These are phyloP conservation scores for Colletotrichum truncatum DNA, from an alignment of 2,329 filamentous ascomycete species.

Conservation along the genomic window DNA sequence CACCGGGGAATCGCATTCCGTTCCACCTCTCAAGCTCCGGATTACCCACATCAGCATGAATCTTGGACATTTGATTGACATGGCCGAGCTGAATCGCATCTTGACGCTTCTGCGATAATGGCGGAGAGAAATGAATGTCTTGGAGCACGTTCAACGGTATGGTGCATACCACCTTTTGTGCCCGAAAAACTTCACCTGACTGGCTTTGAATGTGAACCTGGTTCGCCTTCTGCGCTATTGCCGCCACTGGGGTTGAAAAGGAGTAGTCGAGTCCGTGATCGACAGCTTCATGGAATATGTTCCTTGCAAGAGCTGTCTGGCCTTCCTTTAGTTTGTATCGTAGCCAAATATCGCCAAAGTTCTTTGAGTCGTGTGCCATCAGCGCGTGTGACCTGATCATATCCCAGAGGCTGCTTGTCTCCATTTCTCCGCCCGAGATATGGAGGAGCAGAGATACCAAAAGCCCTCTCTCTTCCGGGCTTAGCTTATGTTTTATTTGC, in stretches of 20 bases:
- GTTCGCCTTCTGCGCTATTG: slow-evolving; percentile 27
- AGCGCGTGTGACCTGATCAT: slow-evolving; percentile 34
- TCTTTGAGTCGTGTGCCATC: slow-evolving; percentile 33
- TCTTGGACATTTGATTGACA: slow-evolving; percentile 32
- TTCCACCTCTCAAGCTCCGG: slow-evolving; percentile 14
- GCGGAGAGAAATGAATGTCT: slow-evolving; percentile 31
- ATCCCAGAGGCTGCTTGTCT: slow-evolving; percentile 35
- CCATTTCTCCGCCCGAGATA: slow-evolving; percentile 36
- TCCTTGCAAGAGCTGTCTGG: slow-evolving; percentile 37
- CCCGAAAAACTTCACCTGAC: slow-evolving; percentile 23
- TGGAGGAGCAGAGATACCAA: slow-evolving; percentile 37
- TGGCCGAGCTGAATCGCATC: slow-evolving; percentile 32
- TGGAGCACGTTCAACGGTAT: slow-evolving; percentile 34
- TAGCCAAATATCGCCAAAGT: slow-evolving; percentile 34
- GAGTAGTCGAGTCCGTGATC: slow-evolving; percentile 35
- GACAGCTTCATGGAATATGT: slow-evolving; percentile 39
- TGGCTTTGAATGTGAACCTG: not conserved
- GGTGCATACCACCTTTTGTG: slow-evolving; percentile 36
- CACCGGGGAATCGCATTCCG: not conserved
- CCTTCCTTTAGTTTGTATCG: slow-evolving; percentile 40
- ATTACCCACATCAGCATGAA: slow-evolving; percentile 32
- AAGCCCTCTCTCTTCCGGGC: slow-evolving; percentile 36
- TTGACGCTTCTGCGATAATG: slow-evolving; percentile 30
- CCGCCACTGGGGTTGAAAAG: slow-evolving; percentile 36
- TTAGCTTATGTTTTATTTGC: slow-evolving; percentile 39